A percentile compares a stretch with the other conserved stretches of the same genome.
Evolutionary conservation across 192 early-diverging fungal species (phyloP).

Genomic region (Backusella liffmaniae): DNA sequence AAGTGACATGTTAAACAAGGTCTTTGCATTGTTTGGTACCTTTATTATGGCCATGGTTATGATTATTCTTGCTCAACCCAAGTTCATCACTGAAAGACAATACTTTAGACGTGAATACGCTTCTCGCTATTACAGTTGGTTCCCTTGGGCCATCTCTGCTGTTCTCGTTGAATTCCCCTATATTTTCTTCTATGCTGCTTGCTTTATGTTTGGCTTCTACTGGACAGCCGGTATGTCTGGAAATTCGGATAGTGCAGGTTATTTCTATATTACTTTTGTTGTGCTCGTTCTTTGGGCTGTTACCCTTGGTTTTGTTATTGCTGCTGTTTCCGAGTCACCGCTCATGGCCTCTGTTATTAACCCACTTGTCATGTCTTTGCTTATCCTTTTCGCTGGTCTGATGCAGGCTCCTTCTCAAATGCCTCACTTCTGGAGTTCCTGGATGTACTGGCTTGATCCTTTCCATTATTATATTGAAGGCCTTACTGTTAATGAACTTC

Average conservation of each 20-base stretch:
- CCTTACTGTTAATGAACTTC: constrained; percentile 58
- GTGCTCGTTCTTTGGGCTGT: constrained; percentile 65
- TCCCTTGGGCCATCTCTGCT: constrained; percentile 62
- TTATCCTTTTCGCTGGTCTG: constrained; percentile 71
- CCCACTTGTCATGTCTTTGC: constrained; percentile 64
- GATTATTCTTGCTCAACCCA: constrained; percentile 69
- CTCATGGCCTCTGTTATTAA: constrained; percentile 60
- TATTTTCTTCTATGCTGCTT: constrained; percentile 54
- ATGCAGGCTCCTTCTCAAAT: constrained; percentile 60
- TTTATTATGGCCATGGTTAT: constrained; percentile 65
- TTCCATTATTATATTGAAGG: constrained; percentile 70
- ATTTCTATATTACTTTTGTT: constrained; percentile 64
- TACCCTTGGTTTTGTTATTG: constrained; percentile 70
- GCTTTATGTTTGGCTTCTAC: constrained; percentile 75
- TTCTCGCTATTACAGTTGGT: constrained; percentile 67
- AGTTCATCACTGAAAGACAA: constrained; percentile 64
- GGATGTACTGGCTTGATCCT: constrained; percentile 70
- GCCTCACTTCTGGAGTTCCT: constrained; percentile 65
- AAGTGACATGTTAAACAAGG: constrained; percentile 61
- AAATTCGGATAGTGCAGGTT: constrained; percentile 47
- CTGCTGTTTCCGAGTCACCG: constrained; percentile 60
- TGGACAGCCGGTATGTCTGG: constrained; percentile 67
- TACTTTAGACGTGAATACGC: constrained; percentile 68
- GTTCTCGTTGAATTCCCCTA: constrained; percentile 72
- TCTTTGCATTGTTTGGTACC: constrained; percentile 72